Conservation (phyloP, 2,329 filamentous ascomycete species). For the Neurospora crassa region DNA sequence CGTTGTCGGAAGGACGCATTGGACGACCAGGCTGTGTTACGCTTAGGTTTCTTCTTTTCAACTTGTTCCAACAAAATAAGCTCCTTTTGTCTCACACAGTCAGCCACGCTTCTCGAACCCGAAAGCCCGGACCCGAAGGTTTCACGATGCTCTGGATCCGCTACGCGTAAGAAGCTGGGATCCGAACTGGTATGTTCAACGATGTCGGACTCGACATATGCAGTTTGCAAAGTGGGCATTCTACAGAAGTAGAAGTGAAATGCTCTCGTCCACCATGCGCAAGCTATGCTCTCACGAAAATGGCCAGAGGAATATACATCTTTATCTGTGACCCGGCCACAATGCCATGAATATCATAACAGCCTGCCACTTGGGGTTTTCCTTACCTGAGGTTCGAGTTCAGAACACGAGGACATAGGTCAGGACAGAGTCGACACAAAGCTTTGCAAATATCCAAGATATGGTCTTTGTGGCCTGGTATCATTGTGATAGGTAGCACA, state of each 20-base stretch:
- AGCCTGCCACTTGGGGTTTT: background rate
- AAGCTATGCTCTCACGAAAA: background rate
- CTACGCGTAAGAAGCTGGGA: background rate
- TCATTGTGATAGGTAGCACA: background rate
- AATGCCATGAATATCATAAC: background rate
- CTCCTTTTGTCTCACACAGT: background rate
- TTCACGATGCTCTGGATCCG: background rate
- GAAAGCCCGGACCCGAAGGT: background rate
- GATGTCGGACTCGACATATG: background rate
- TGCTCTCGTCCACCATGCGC: background rate
- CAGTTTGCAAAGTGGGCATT: background rate
- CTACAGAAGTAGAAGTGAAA: background rate
- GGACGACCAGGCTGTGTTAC: background rate
- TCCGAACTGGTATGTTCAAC: background rate
- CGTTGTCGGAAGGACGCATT: background rate
- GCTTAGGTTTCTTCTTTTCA: background rate
- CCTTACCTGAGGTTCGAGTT: background rate
- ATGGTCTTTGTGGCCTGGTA: background rate
- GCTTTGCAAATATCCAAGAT: background rate
- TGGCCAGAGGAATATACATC: background rate
- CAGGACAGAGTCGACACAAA: background rate
- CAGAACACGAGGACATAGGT: background rate
- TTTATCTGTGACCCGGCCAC: background rate
- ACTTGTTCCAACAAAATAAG: background rate
- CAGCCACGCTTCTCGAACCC: background rate